Percentiles rank a stretch among this genome's conserved stretches.
phyloP scores from a whole-genome alignment of 1,284 basidiomycete genomes.

The Vanrija humicola region DNA sequence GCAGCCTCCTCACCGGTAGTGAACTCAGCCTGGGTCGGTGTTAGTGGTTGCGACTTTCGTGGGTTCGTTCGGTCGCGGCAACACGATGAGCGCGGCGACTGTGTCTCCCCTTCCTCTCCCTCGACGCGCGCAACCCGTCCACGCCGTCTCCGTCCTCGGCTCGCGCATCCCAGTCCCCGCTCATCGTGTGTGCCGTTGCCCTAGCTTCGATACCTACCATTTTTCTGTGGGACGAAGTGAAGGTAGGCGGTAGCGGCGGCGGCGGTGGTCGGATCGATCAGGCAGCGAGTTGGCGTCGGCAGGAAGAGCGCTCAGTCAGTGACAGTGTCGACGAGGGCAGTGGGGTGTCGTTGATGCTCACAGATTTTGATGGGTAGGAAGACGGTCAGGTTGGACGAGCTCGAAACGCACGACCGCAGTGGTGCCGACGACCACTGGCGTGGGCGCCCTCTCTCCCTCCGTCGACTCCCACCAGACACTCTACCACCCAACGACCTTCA shows the following conservation, averaged over 20 bases:
- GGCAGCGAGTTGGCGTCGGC: not conserved
- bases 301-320: too few relatives aligned
- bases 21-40: constrained; percentile 47
- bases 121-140: not conserved
- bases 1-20: constrained; percentile 86
- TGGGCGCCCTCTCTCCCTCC: not conserved
- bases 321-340: too few relatives aligned
- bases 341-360: too few relatives aligned
- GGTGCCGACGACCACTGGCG: too few relatives aligned
- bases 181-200: not conserved
- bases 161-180: not conserved
- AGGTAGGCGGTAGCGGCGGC: not conserved
- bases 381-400: too few relatives aligned
- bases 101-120: not conserved
- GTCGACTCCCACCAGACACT: not conserved
- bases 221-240: constrained; percentile 6
- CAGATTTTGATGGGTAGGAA: too few relatives aligned
- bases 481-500: not conserved
- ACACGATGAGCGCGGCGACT: not conserved
- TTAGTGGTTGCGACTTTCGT: not conserved
- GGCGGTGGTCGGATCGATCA: not conserved
- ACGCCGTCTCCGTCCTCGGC: too few relatives aligned
- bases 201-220: constrained; percentile 6
- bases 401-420: too few relatives aligned
- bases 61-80: not conserved